Evolutionary conservation across 2,329 filamentous ascomycete genomes (phyloP).

Genomic region (Falciphora oryzae): DNA sequence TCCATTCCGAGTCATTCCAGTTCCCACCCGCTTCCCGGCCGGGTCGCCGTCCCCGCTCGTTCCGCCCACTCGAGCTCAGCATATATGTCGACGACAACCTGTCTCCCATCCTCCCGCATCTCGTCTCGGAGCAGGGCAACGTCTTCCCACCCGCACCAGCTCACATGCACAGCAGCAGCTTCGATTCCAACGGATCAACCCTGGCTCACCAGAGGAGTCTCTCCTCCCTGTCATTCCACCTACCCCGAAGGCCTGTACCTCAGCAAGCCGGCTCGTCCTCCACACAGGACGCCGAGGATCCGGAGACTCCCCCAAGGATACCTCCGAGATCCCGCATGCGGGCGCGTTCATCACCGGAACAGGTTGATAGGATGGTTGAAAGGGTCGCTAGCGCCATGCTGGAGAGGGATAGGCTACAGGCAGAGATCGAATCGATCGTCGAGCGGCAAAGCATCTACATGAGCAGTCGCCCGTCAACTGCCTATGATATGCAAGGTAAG

Average conservation of each 20-base stretch:
- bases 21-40: constrained; percentile 22
- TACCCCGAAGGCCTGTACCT: constrained; percentile 40
- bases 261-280: constrained; percentile 22
- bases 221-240: constrained; percentile 50
- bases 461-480: constrained; percentile 47
- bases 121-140: constrained; percentile 32
- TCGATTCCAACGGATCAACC: constrained; percentile 29
- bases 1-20: constrained; percentile 42
- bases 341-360: constrained; percentile 35
- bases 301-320: constrained; percentile 31
- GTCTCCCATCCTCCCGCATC: constrained; percentile 51
- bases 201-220: constrained; percentile 37
- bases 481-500: constrained; percentile 34
- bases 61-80: constrained; percentile 52
- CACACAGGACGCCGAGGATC: constrained; percentile 17
- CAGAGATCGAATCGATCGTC: constrained; percentile 53
- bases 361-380: constrained; percentile 45
- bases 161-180: constrained; percentile 24
- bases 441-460: constrained; percentile 55
- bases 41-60: constrained; percentile 31
- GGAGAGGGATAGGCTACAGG: constrained; percentile 53
- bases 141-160: constrained; percentile 32
- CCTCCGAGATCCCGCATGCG: constrained; percentile 40
- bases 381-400: constrained; percentile 51
- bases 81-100: constrained; percentile 43